Percentiles rank a stretch among this genome's conserved stretches.
phyloP scores from a whole-genome alignment of 1,284 basidiomycete genomes.

The Stereum hirsutum region DNA sequence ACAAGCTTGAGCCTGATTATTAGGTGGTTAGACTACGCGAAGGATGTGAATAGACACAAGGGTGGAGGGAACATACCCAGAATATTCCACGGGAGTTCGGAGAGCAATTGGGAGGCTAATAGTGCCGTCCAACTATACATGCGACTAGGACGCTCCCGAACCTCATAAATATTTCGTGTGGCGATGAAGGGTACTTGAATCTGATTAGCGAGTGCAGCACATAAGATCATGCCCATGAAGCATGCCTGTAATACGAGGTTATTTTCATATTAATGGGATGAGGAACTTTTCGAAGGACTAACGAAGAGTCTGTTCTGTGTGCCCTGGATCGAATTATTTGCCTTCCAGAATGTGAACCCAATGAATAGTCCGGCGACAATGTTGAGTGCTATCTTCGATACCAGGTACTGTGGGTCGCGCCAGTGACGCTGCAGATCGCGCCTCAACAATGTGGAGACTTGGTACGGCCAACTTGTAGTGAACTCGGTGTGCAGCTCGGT shows the following conservation, averaged over 20 bases:
- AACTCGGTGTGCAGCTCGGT: conserved; percentile 30
- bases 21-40: neutral
- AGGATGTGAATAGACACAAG: too few species aligned
- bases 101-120: conserved; percentile 49
- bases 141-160: conserved; percentile 59
- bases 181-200: conserved; percentile 45
- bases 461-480: conserved; percentile 36
- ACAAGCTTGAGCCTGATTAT: conserved; percentile 29
- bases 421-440: conserved; percentile 48
- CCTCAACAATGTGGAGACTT: conserved; percentile 33
- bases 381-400: conserved; percentile 61
- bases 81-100: conserved; percentile 63
- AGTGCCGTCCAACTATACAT: conserved; percentile 83
- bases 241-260: conserved; percentile 16
- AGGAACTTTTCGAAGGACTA: conserved; percentile 11
- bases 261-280: too few species aligned
- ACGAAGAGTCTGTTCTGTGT: conserved; percentile 80
- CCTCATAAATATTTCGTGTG: conserved; percentile 48
- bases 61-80: too few species aligned
- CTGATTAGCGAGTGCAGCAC: conserved; percentile 1
- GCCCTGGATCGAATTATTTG: conserved; percentile 57
- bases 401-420: conserved; percentile 67
- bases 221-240: conserved; percentile 4
- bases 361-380: conserved; percentile 51
- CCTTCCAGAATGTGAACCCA: conserved; percentile 63